Percentiles rank a stretch among this genome's conserved stretches.
phyloP scores from a whole-genome alignment of 2,329 filamentous ascomycete species.

The Alternaria arborescens region DNA sequence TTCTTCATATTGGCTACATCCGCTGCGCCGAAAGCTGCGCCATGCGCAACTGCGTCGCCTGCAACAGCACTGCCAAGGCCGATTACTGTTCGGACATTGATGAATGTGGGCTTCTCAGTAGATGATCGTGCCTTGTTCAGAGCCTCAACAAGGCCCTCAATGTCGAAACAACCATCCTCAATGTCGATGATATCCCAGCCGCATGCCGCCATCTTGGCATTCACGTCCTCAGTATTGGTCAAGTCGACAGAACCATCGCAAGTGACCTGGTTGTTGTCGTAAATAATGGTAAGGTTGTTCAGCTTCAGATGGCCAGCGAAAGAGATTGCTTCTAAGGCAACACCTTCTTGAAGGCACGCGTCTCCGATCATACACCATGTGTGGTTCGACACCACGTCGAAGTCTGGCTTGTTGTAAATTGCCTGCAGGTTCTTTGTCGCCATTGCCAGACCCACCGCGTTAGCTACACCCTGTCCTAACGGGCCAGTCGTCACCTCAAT shows the following conservation, averaged over 20 bases:
- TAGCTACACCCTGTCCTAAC: constrained; percentile 66
- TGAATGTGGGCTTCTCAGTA: constrained; percentile 63
- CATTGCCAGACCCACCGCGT: constrained; percentile 62
- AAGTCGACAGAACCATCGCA: constrained; percentile 66
- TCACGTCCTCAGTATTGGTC: constrained; percentile 64
- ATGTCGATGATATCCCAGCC: constrained; percentile 66
- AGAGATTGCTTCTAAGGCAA: constrained; percentile 65
- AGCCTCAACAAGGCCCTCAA: constrained; percentile 59
- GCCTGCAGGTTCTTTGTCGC: constrained; percentile 67
- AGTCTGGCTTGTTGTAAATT: constrained; percentile 63
- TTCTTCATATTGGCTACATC: constrained; percentile 66
- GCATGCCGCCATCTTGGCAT: constrained; percentile 65
- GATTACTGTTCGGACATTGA: constrained; percentile 67
- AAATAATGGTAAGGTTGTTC: constrained; percentile 66
- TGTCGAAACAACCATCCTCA: constrained; percentile 62
- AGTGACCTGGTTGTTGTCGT: constrained; percentile 69
- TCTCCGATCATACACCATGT: constrained; percentile 66
- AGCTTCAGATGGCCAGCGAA: constrained; percentile 65
- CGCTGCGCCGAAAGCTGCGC: constrained; percentile 63
- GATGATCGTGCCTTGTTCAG: constrained; percentile 56
- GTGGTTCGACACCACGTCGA: constrained; percentile 59
- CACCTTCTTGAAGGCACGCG: constrained; percentile 67
- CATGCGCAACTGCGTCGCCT: constrained; percentile 63
- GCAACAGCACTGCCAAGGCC: constrained; percentile 63
- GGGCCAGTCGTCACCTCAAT: constrained; percentile 69